These are phyloP conservation scores for Hippophae gyantsensis DNA, from an alignment of 306 rosid genomes.

Conservation along the genomic window DNA sequence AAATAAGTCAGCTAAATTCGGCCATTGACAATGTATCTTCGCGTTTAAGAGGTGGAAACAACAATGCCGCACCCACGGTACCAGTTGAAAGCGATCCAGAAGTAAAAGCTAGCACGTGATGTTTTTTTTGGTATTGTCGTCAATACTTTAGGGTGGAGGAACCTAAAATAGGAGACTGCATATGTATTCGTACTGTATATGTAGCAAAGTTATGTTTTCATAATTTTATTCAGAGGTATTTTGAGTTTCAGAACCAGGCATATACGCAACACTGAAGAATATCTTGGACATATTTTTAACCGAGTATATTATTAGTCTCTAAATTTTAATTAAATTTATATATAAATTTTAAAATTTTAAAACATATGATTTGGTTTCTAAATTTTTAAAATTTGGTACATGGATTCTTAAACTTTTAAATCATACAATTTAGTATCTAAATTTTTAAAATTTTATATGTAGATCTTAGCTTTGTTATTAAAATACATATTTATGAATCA, in stretches of 20 bases:
- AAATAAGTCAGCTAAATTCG: slow-evolving; percentile 79
- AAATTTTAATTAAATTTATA: no score
- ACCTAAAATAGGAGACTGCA: slow-evolving; percentile 2
- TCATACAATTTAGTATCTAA: no score
- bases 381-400: no score
- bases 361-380: no score
- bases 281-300: no score
- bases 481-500: no score
- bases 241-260: slow-evolving; percentile 9
- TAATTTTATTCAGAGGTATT: slow-evolving; percentile 7
- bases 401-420: no score
- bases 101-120: slow-evolving; percentile 63
- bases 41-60: slow-evolving; percentile 84
- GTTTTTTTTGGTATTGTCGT: slow-evolving; percentile 4
- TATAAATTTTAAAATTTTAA: no score
- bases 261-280: no score
- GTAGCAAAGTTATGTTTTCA: slow-evolving; percentile 7
- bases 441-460: no score
- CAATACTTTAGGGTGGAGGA: slow-evolving; percentile 13
- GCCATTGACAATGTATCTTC: slow-evolving; percentile 95
- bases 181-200: background rate
- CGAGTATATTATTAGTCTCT: no score
- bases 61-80: slow-evolving; percentile 24
- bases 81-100: slow-evolving; percentile 64
- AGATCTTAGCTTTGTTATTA: no score